Percentiles rank a stretch among this genome's conserved stretches.
These are phyloP conservation scores for Termitomyces sp. DNA, from an alignment of 768 basidiomycete genomes.

Conservation along the genomic window DNA sequence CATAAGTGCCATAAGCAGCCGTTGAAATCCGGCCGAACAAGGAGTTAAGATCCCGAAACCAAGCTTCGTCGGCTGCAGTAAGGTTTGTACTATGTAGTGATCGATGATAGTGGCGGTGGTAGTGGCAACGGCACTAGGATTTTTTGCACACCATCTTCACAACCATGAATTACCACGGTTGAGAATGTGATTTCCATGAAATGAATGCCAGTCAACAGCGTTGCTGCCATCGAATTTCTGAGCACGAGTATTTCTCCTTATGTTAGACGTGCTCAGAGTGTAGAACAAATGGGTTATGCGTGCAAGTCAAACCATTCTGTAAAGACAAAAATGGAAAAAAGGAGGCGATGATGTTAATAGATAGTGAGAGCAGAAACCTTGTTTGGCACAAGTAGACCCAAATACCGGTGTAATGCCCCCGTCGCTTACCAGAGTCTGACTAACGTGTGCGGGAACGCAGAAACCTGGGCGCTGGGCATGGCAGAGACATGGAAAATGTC, in stretches of 20 bases:
- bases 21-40: neutral
- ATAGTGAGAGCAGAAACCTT: neutral
- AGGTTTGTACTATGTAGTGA: neutral
- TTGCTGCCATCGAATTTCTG: neutral
- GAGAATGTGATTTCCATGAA: neutral
- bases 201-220: neutral
- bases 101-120: neutral
- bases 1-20: neutral
- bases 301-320: neutral
- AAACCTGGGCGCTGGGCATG: neutral
- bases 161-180: neutral
- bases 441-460: neutral
- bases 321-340: neutral
- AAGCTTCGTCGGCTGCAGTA: neutral
- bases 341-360: neutral
- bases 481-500: neutral
- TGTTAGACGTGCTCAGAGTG: neutral
- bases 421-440: neutral
- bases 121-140: neutral
- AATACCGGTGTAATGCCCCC: neutral
- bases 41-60: neutral
- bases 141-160: neutral
- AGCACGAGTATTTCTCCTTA: neutral
- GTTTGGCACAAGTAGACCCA: neutral
- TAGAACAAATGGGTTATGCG: neutral